These are phyloP conservation scores for Ormosia semicastrata DNA, from an alignment of 306 rosid species.

Conservation along the genomic window DNA sequence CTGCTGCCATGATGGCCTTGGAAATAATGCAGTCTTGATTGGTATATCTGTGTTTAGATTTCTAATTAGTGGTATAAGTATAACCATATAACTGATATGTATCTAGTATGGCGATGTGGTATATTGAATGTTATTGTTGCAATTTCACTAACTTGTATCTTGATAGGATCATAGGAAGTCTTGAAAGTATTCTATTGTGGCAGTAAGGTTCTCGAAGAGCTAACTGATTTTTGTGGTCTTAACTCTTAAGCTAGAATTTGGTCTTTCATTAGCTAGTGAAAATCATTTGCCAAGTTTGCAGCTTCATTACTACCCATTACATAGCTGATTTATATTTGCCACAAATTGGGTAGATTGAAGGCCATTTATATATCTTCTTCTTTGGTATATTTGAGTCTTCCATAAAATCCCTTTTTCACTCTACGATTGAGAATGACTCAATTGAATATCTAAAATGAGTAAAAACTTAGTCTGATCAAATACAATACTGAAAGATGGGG, in stretches of 20 bases:
- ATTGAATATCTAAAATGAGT: conserved; percentile 5
- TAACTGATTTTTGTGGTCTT: not conserved
- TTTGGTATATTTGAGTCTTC: not conserved
- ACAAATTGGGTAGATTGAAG: not conserved
- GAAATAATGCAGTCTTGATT: not conserved
- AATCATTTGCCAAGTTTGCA: not conserved
- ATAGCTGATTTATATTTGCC: not conserved
- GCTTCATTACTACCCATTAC: not conserved
- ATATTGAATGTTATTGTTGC: not conserved
- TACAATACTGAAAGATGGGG: not conserved
- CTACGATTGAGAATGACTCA: not conserved
- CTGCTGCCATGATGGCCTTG: not conserved
- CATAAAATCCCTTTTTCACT: not conserved
- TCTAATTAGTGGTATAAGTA: conserved; percentile 1
- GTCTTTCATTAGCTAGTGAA: not conserved
- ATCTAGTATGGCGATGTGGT: not conserved
- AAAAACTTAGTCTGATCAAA: not conserved
- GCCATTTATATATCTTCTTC: not conserved
- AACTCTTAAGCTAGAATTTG: not conserved
- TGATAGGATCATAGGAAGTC: not conserved
- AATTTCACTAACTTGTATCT: not conserved
- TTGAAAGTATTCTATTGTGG: not conserved
- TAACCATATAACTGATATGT: not conserved
- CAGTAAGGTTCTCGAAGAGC: not conserved
- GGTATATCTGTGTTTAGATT: not conserved